Evolutionary conservation across 148 eudicot species (phyloP).

Genomic region (Rhododendron williamsianum): DNA sequence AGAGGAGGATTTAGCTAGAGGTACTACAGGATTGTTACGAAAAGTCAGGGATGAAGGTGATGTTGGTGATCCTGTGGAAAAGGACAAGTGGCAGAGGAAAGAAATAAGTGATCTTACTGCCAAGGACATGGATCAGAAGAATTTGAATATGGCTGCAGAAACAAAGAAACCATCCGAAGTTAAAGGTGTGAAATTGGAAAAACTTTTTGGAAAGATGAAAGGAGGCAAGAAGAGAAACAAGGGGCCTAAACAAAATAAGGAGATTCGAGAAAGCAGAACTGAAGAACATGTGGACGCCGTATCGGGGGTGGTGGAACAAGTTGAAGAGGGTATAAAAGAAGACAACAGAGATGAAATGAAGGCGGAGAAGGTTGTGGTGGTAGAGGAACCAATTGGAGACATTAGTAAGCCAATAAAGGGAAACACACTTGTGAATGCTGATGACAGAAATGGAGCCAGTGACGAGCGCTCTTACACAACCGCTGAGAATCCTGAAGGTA

Average conservation of each 20-base stretch:
- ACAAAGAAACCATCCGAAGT: slow-evolving; percentile 1
- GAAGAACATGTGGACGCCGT: not conserved
- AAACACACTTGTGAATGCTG: not conserved
- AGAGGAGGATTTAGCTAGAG: slow-evolving; percentile 18
- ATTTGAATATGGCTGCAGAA: not conserved
- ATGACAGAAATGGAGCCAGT: not conserved
- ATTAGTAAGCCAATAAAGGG: not conserved
- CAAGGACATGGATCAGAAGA: not conserved
- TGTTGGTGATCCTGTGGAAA: slow-evolving; percentile 5
- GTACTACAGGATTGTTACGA: slow-evolving; percentile 26
- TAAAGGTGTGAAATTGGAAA: not conserved
- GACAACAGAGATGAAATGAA: slow-evolving; percentile 12
- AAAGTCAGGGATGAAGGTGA: slow-evolving; percentile 28
- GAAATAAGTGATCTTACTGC: not conserved
- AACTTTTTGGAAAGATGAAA: slow-evolving; percentile 4
- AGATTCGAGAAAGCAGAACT: slow-evolving; percentile 8
- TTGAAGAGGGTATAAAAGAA: not conserved
- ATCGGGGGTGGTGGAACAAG: slow-evolving; percentile 19
- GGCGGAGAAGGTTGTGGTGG: not conserved
- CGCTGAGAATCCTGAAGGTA: slow-evolving; percentile 20
- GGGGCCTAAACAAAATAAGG: not conserved
- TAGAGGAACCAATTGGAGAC: slow-evolving; percentile 7
- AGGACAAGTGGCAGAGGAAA: not conserved
- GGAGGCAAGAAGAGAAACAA: slow-evolving; percentile 3
- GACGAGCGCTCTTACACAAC: not conserved